Evolutionary conservation across 73 alveolate species (phyloP).

Genomic region (Blepharisma stoltei): DNA sequence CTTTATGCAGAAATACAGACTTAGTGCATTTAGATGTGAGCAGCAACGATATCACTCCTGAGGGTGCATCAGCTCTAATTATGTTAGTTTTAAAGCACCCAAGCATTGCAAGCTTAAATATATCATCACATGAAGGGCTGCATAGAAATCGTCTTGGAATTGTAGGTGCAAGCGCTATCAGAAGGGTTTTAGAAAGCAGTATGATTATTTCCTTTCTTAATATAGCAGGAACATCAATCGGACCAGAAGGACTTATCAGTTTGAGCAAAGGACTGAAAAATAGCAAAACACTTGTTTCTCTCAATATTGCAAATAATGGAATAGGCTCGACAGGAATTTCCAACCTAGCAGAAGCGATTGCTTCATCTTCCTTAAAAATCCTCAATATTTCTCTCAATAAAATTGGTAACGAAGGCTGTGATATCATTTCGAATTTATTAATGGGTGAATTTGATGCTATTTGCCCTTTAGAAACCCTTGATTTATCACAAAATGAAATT

Average conservation of each 20-base stretch:
- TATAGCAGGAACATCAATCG: slow-evolving; percentile 37
- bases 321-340: slow-evolving; percentile 18
- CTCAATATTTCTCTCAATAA: slow-evolving; percentile 7
- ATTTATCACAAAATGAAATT: slow-evolving; percentile 41
- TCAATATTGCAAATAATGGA: slow-evolving; percentile 39
- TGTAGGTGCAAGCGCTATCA: slow-evolving; percentile 30
- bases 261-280: slow-evolving; percentile 34
- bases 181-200: slow-evolving; percentile 27
- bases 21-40: slow-evolving; percentile 41
- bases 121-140: slow-evolving; percentile 48
- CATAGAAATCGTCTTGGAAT: slow-evolving; percentile 38
- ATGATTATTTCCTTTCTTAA: slow-evolving; percentile 31
- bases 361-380: not conserved
- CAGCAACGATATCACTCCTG: slow-evolving; percentile 48
- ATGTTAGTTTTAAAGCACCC: slow-evolving; percentile 13
- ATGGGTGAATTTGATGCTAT: slow-evolving; percentile 5
- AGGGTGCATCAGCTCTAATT: slow-evolving; percentile 37
- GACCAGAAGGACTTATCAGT: slow-evolving; percentile 36
- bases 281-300: slow-evolving; percentile 30
- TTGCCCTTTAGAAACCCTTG: slow-evolving; percentile 31
- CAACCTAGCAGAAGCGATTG: not conserved
- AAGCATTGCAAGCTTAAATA: slow-evolving; percentile 23
- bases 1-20: not conserved
- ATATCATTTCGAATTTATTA: not conserved
- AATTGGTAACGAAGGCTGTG: slow-evolving; percentile 26